Evolutionary conservation across 2,329 filamentous ascomycete genomes (phyloP), one percentile per base, ranked within the genome.

Genomic region (Paracoccidioides lutzii): DNA sequence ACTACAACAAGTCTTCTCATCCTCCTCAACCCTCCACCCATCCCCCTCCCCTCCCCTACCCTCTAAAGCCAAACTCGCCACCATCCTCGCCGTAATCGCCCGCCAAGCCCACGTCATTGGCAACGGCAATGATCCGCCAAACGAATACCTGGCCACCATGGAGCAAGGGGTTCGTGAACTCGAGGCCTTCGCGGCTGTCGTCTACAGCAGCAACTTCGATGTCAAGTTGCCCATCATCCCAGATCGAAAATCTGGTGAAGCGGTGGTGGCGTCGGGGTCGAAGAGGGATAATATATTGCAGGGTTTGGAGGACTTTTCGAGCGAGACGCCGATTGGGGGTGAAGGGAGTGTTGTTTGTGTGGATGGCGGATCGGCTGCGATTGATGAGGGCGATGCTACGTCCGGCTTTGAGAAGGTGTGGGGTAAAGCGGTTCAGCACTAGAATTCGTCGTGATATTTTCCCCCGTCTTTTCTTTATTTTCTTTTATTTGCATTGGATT

Each of bases 21-120:
- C 73, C 5, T 63, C 71, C 37, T 71, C 70, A 33, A 75, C 71
- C 3, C 70, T 74, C 30, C 64, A 74, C 6, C 70, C 68, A 37
- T n/a, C 56, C 14, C 30, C 41, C 14, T 43, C 58, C 53, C 69
- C 69, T 30, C 45, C 33, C 30, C 53, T 33, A 5, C 32, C 33
- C 12, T 53, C 58, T 53, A 81, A 79, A 63, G 77, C 85, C 42
- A 91, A 90, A 72, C 79, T 98, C 43, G 93, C 93, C 49, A 94
- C 88, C 70, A 85, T 94, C 54, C 77, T 98, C 40, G 94, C 91
- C 2, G 85, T 95, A 5, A 81, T 97, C 64, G 93, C 90, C 42
- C 82, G 89, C 62, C 90, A 98, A 74, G 91, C 91, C 4, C 90
- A 95, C 69, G 80, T 78, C 54, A 95, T 98, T 62, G 91, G 90